Evolutionary conservation across 2,329 filamentous ascomycete species (phyloP).

Genomic region (Fusarium vanettenii): DNA sequence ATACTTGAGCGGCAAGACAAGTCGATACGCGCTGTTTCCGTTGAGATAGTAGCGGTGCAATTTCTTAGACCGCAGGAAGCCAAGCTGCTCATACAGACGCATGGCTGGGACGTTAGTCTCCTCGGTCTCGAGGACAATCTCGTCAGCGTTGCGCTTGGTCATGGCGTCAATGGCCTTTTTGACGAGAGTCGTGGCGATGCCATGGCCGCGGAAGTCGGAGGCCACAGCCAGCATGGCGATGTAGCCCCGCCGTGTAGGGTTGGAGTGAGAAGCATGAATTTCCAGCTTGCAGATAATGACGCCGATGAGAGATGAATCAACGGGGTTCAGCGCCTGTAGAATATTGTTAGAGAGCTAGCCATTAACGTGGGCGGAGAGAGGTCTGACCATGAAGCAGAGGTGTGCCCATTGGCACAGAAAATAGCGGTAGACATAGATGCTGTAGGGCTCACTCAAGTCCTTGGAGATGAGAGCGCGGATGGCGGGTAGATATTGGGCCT

Average conservation of each 20-base stretch:
- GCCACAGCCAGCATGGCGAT: constrained; percentile 98
- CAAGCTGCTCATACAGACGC: constrained; percentile 90
- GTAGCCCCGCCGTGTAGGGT: constrained; percentile 82
- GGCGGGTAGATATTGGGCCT: constrained; percentile 77
- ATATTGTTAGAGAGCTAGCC: constrained; percentile 21
- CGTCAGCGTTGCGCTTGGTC: constrained; percentile 85
- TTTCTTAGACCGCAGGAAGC: constrained; percentile 92
- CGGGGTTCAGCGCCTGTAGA: constrained; percentile 67
- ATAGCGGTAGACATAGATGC: constrained; percentile 98
- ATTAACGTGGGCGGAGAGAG: neutral
- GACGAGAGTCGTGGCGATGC: constrained; percentile 91
- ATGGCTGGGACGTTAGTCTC: constrained; percentile 91
- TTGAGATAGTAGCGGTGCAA: constrained; percentile 97
- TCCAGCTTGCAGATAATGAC: constrained; percentile 97
- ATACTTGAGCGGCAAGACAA: constrained; percentile 82
- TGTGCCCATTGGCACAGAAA: constrained; percentile 98
- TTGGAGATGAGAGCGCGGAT: constrained; percentile 95
- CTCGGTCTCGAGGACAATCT: constrained; percentile 96
- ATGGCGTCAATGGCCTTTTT: constrained; percentile 91
- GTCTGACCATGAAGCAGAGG: constrained; percentile 88
- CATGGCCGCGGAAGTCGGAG: constrained; percentile 81
- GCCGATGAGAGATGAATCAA: constrained; percentile 77
- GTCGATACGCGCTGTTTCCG: constrained; percentile 91
- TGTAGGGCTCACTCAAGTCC: constrained; percentile 97
- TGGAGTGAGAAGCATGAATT: constrained; percentile 84